These are phyloP conservation scores for Cornus florida DNA, from an alignment of 148 eudicot genomes.

Conservation along the genomic window DNA sequence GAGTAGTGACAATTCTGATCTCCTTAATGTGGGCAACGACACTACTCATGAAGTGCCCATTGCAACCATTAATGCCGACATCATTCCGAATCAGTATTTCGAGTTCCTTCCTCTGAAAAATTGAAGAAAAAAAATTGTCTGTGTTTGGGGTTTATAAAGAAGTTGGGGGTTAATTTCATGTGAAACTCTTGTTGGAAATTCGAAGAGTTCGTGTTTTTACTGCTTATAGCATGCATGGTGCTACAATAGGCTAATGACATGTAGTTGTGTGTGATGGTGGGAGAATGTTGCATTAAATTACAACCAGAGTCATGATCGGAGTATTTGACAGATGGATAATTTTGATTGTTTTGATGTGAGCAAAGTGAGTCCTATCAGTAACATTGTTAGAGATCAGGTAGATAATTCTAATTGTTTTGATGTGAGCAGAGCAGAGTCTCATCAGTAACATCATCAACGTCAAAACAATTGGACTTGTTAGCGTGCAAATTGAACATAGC, in stretches of 20 bases:
- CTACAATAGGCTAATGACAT: background rate
- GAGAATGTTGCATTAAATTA: background rate
- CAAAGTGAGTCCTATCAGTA: too few relatives aligned
- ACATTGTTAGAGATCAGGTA: too few relatives aligned
- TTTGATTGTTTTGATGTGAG: too few relatives aligned
- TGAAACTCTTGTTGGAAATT: background rate
- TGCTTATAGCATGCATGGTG: background rate
- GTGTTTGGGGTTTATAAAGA: background rate
- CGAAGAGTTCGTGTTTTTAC: background rate
- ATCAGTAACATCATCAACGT: too few relatives aligned
- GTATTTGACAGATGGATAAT: too few relatives aligned
- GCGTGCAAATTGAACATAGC: too few relatives aligned
- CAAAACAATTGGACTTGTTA: too few relatives aligned
- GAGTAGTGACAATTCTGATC: background rate
- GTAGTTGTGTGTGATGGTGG: background rate
- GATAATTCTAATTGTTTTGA: too few relatives aligned
- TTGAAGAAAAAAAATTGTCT: background rate
- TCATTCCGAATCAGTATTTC: constrained; percentile 13
- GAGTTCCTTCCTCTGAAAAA: constrained; percentile 28
- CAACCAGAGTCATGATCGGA: too few relatives aligned
- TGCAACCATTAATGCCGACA: background rate
- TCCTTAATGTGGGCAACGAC: background rate
- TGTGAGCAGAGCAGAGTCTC: too few relatives aligned
- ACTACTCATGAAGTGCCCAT: background rate
- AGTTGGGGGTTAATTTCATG: background rate